Percentiles rank a stretch among this genome's conserved stretches.
Conservation (phyloP, 1,284 basidiomycete genomes). For the Tetrapyrgos nigripes region DNA sequence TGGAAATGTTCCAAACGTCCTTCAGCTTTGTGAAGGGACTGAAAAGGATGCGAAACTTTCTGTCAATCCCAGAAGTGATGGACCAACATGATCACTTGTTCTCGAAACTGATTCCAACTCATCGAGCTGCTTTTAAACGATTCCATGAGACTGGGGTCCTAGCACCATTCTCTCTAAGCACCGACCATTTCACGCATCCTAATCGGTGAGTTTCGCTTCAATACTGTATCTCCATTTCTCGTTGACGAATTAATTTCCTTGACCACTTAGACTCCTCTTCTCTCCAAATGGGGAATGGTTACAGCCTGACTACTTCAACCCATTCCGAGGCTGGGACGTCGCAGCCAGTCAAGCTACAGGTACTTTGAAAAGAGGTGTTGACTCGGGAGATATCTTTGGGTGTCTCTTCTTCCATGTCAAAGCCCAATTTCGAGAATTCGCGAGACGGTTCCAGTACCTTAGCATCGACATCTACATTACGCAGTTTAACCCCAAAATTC, state of each 20-base stretch:
- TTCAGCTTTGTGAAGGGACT: slow-evolving; percentile 37
- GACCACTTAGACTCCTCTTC: slow-evolving; percentile 41
- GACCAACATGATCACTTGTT: slow-evolving; percentile 44
- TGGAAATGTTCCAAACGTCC: slow-evolving; percentile 45
- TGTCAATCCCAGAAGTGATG: slow-evolving; percentile 34
- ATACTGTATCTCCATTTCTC: neutral
- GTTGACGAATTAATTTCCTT: neutral
- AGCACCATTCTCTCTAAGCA: slow-evolving; percentile 42
- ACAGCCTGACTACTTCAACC: slow-evolving; percentile 36
- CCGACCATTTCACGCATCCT: slow-evolving; percentile 41
- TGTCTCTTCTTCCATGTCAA: slow-evolving; percentile 54
- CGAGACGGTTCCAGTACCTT: neutral
- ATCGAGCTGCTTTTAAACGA: slow-evolving; percentile 41
- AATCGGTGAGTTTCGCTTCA: slow-evolving; percentile 39
- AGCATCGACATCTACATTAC: slow-evolving; percentile 4
- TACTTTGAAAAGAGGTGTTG: slow-evolving; percentile 33
- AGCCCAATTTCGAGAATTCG: slow-evolving; percentile 39
- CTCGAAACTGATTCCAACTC: slow-evolving; percentile 38
- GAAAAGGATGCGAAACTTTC: slow-evolving; percentile 34
- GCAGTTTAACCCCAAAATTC: slow-evolving; percentile 42
- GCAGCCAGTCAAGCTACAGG: slow-evolving; percentile 37
- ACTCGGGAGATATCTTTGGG: slow-evolving; percentile 45
- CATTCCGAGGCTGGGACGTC: slow-evolving; percentile 46
- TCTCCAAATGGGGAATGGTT: slow-evolving; percentile 46
- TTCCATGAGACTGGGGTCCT: slow-evolving; percentile 47